Evolutionary conservation across 129 eudicot species (phyloP).

Genomic region (Lonicera japonica): DNA sequence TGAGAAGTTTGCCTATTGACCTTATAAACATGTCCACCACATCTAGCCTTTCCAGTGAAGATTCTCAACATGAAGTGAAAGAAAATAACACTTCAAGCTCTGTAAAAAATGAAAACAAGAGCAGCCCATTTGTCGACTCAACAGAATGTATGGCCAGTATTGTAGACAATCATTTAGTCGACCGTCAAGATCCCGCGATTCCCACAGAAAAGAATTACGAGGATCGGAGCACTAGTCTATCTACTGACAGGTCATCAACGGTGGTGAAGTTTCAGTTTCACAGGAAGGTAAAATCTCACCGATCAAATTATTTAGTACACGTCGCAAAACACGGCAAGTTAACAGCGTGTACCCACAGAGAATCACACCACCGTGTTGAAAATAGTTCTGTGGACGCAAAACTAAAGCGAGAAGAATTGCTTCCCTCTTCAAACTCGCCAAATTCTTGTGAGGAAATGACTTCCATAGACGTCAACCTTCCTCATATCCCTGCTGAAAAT

Average conservation of each 20-base stretch:
- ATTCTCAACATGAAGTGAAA: neutral
- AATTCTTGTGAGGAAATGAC: neutral
- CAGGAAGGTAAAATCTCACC: neutral
- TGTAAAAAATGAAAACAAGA: neutral
- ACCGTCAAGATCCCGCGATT: constrained; percentile 9
- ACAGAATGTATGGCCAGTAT: neutral
- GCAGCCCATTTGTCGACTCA: neutral
- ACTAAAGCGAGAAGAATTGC: constrained; percentile 5
- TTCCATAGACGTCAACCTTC: constrained; percentile 37
- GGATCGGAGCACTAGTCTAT: neutral
- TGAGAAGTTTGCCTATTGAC: constrained; percentile 23
- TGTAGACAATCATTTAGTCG: neutral
- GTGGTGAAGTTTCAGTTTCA: too few species aligned
- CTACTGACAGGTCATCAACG: neutral
- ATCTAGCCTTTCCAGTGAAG: constrained; percentile 4
- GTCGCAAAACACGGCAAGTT: neutral
- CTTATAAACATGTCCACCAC: constrained; percentile 5
- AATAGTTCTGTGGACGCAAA: neutral
- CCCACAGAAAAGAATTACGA: neutral
- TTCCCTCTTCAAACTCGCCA: neutral
- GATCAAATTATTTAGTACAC: constrained; percentile 1
- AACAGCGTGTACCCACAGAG: neutral
- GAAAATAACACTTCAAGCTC: neutral
- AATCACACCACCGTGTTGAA: neutral
- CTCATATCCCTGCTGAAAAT: constrained; percentile 19